Base-by-base conservation (phyloP, 1,139 yeast species). In the Saccharomyces pastorianus region DNA sequence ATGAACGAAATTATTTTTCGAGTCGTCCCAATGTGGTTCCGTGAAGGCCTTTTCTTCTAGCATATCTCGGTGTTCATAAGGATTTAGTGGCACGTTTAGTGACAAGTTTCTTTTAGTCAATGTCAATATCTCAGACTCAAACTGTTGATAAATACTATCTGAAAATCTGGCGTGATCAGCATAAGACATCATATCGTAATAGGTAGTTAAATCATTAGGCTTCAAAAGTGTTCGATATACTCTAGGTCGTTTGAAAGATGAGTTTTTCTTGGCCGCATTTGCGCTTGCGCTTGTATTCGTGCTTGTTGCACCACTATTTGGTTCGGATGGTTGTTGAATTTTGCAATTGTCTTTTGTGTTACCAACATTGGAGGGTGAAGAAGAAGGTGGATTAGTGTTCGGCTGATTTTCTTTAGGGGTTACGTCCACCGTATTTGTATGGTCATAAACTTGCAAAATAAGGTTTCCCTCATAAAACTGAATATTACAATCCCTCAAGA, bases 401-500 rank as follows among this genome's bases (percentile, higher is more conserved):
- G 50, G 59, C 29, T 50, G 29, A 13, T 29, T 61, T 27, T 56
- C 59, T n/a, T 53, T 60, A 20, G 61, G 52, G 9, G 51, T 48
- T 3, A 67, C 66, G 47, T 69, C 72, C 13, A 71, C 70, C 25
- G 73, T 66, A 55, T 71, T 71, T 11, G 85, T 72, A 68, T 90
- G 96, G 68, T 93, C 99, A 59, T 80, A 81, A 17, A 93, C 85
- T 64, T 88, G 89, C 52, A 93, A 71, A 20, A 93, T 88, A 47
- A 91, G 74, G 66, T 96, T 88, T 0, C 98, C 97, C 68, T 91
- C 97, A 67, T 88, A 91, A 52, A 88, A 80, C 56, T 82, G 80
- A 31, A 91, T 81, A 14, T 91, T 85, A 49, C 93, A 88, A 67
- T 91, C 98, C 63, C 88, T 83, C 55, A 91, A 77, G 20, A 91